A percentile compares a stretch with the other conserved stretches of the same genome.
Evolutionary conservation across 352 stramenopile genomes (phyloP).

Genomic region (Phytopythium oedochilum): DNA sequence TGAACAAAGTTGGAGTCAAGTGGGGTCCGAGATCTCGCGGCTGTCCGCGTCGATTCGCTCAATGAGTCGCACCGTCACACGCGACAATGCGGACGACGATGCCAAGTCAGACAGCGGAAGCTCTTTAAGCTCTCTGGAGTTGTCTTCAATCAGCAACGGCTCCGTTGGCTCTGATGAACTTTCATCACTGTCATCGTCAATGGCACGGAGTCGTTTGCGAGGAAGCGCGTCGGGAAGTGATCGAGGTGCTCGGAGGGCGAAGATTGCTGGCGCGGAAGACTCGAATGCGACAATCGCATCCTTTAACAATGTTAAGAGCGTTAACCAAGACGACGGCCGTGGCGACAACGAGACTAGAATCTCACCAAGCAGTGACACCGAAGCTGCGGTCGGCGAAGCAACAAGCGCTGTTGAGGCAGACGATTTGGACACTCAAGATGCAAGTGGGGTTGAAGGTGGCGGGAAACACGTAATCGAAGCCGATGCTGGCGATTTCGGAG

Average conservation of each 20-base stretch:
- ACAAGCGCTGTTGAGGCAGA: neutral
- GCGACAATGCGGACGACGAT: slow-evolving; percentile 9
- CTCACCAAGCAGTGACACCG: neutral
- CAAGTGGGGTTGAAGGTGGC: neutral
- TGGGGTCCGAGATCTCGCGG: slow-evolving; percentile 11
- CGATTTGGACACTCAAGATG: neutral
- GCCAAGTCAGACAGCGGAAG: slow-evolving; percentile 10
- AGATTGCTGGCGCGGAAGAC: neutral
- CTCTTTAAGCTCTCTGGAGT: slow-evolving; percentile 45
- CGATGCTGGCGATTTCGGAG: neutral
- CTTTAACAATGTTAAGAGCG: neutral
- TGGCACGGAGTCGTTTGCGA: slow-evolving; percentile 20
- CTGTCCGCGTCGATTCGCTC: slow-evolving; percentile 10
- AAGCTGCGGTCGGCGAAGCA: neutral
- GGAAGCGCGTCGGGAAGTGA: slow-evolving; percentile 2
- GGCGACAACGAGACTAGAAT: neutral
- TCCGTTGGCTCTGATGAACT: slow-evolving; percentile 36
- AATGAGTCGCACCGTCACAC: slow-evolving; percentile 5
- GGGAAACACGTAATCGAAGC: neutral
- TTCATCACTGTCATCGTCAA: slow-evolving; percentile 62
- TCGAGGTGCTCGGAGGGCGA: neutral
- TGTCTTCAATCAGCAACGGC: slow-evolving; percentile 58
- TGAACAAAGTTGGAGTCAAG: neutral
- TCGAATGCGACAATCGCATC: neutral
- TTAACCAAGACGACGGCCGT: neutral